Percentiles rank a stretch among this genome's conserved stretches.
Evolutionary conservation across 345 rosid species (phyloP).

Genomic region (Reutealis trisperma): DNA sequence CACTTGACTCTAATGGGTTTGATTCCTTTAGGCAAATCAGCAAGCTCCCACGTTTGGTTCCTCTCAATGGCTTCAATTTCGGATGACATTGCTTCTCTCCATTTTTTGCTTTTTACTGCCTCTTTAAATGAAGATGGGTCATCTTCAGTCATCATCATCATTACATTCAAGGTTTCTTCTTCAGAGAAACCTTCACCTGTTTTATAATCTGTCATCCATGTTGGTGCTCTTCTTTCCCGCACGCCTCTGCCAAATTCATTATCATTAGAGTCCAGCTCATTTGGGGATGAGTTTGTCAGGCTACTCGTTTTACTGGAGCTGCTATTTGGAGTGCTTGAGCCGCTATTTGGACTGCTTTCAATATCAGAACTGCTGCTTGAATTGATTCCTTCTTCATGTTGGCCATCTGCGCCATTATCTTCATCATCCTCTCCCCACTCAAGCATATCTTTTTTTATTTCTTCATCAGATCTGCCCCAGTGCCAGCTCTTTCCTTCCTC

Average conservation of each 20-base stretch:
- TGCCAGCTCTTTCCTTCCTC: neutral
- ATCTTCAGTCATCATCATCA: neutral
- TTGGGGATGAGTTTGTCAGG: too few species aligned
- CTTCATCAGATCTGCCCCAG: neutral
- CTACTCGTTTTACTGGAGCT: too few species aligned
- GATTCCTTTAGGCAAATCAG: neutral
- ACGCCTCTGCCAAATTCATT: too few species aligned
- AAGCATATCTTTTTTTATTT: neutral
- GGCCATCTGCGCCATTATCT: too few species aligned
- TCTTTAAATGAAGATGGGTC: neutral
- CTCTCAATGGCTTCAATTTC: neutral
- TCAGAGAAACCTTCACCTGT: neutral
- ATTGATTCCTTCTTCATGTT: too few species aligned
- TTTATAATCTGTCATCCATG: too few species aligned
- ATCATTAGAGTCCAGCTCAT: too few species aligned
- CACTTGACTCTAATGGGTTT: neutral
- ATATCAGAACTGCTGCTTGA: too few species aligned
- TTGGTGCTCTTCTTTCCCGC: too few species aligned
- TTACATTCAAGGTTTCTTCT: neutral
- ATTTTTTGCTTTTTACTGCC: neutral
- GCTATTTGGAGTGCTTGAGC: too few species aligned
- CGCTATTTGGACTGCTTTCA: too few species aligned
- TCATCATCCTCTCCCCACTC: neutral
- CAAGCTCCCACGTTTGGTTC: neutral
- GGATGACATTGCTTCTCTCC: neutral